phyloP scores from a whole-genome alignment of 345 rosid species.

The Eucalyptus coolabah region DNA sequence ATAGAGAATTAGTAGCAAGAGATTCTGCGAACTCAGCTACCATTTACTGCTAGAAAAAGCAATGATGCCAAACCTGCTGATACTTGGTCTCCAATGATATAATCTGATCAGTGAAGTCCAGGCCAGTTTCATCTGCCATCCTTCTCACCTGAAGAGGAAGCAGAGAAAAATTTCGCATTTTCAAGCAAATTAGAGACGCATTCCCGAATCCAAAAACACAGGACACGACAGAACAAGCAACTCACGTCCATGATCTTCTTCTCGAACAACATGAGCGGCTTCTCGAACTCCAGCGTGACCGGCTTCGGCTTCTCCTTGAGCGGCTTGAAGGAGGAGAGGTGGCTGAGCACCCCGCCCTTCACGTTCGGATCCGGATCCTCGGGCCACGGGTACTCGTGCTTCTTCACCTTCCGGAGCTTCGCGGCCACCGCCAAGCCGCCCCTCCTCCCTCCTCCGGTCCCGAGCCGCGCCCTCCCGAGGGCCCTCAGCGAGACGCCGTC shows the following conservation, averaged over 20 bases:
- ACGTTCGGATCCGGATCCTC: constrained; percentile 86
- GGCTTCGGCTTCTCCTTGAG: constrained; percentile 60
- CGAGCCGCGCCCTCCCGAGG: constrained; percentile 31
- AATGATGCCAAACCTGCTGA: constrained; percentile 40
- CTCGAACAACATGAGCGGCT: constrained; percentile 65
- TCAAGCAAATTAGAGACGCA: neutral
- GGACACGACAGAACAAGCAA: neutral
- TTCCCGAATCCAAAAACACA: neutral
- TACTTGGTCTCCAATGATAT: constrained; percentile 62
- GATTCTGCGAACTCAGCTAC: neutral
- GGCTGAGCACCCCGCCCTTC: constrained; percentile 72
- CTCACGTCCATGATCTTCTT: constrained; percentile 83
- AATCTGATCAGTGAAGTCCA: constrained; percentile 91
- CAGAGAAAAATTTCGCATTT: neutral
- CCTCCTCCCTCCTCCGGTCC: constrained; percentile 7
- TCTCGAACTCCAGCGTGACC: constrained; percentile 84
- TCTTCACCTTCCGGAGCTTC: constrained; percentile 70
- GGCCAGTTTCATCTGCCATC: constrained; percentile 89
- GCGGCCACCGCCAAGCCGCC: constrained; percentile 26
- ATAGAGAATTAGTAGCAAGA: neutral
- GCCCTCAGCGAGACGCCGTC: constrained; percentile 10
- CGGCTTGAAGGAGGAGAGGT: constrained; percentile 82
- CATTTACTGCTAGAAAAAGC: neutral
- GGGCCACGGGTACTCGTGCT: constrained; percentile 94
- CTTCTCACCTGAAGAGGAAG: constrained; percentile 63